Percentiles rank a stretch among this genome's conserved stretches.
These are phyloP conservation scores for Puya raimondii DNA, from an alignment of 176 grass and related monocot species.

Conservation along the genomic window DNA sequence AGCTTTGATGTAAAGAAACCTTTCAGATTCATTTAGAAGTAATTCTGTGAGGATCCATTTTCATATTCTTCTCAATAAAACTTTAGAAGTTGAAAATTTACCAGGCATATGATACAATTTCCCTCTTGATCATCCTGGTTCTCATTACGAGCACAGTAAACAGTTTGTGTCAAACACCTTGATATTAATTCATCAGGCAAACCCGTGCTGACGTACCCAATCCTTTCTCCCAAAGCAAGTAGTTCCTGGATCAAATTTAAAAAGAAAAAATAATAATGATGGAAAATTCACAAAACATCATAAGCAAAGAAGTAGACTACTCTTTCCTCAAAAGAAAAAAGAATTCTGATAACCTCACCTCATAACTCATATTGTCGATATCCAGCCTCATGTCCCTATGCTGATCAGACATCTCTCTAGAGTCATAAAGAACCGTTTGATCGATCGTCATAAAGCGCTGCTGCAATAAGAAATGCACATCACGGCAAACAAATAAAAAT, in stretches of 20 bases:
- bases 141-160: slow-evolving; percentile 28
- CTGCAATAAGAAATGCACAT: slow-evolving; percentile 33
- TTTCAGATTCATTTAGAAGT: too few relatives aligned
- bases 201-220: slow-evolving; percentile 63
- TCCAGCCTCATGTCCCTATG: slow-evolving; percentile 79
- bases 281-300: slow-evolving; percentile 11
- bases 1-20: background rate
- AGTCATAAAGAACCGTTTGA: slow-evolving; percentile 2
- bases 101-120: slow-evolving; percentile 72
- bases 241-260: slow-evolving; percentile 40
- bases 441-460: slow-evolving; percentile 28
- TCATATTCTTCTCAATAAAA: too few relatives aligned
- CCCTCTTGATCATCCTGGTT: slow-evolving; percentile 31
- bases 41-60: too few relatives aligned
- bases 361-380: slow-evolving; percentile 87
- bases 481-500: background rate
- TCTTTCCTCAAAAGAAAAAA: too few relatives aligned
- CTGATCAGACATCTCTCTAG: slow-evolving; percentile 29
- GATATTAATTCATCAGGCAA: slow-evolving; percentile 51
- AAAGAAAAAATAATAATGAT: background rate
- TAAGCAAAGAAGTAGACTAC: background rate
- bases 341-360: slow-evolving; percentile 32
- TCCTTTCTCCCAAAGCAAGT: slow-evolving; percentile 78
- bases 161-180: slow-evolving; percentile 50
- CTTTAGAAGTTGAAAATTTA: slow-evolving; percentile 14